phyloP scores from a whole-genome alignment of 2,329 filamentous ascomycete genomes.

The Diaporthe humulicola region DNA sequence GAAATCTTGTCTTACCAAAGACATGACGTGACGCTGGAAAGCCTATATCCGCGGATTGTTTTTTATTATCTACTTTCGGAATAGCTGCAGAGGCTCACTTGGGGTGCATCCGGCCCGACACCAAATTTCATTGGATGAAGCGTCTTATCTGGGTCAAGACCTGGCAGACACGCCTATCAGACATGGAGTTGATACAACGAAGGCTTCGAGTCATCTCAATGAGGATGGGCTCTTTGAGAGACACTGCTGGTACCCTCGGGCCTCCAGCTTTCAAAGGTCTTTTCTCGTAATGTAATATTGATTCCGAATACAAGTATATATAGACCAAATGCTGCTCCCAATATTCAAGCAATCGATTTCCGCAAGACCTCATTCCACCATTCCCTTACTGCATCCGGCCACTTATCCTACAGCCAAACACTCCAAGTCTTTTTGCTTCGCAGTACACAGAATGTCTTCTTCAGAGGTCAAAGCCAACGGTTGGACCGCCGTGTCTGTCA shows the following conservation, averaged over 20 bases:
- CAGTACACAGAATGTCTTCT: not conserved
- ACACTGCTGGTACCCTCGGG: not conserved
- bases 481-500: constrained; percentile 1
- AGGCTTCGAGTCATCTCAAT: not conserved
- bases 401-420: not conserved
- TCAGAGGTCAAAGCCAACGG: not conserved
- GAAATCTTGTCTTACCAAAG: not conserved
- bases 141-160: not conserved
- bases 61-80: constrained; percentile 5
- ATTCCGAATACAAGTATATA: not conserved
- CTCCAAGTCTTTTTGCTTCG: not conserved
- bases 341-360: not conserved
- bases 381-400: not conserved
- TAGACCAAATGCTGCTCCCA: not conserved
- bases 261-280: not conserved
- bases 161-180: not conserved
- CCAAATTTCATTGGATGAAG: not conserved
- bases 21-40: not conserved
- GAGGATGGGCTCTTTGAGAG: not conserved
- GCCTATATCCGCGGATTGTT: not conserved
- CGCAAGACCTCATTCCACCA: not conserved
- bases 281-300: not conserved
- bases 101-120: not conserved
- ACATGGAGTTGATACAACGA: not conserved
- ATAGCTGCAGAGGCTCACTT: not conserved